Percentiles rank a stretch among this genome's conserved stretches.
Conservation (phyloP, 305 asterid species). For the Solanum hybrid region DNA sequence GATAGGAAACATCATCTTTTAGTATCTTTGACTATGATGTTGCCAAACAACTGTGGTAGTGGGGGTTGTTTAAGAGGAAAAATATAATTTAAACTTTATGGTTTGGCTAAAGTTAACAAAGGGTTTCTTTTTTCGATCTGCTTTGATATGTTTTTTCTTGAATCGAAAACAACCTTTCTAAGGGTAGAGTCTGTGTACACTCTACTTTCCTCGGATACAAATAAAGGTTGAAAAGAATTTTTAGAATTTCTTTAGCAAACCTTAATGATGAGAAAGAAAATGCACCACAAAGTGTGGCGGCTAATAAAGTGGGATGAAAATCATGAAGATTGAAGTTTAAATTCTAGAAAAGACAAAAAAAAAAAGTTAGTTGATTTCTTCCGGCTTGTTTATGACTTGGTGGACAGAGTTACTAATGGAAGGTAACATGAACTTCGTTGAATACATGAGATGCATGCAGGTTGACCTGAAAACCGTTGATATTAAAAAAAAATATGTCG, state of each 20-base stretch:
- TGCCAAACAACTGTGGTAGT: background rate
- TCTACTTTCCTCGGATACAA: background rate
- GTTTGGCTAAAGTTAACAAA: background rate
- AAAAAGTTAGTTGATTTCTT: background rate
- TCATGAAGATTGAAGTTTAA: background rate
- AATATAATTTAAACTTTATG: background rate
- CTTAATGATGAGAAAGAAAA: background rate
- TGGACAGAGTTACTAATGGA: background rate
- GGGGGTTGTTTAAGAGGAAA: background rate
- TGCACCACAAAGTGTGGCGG: background rate
- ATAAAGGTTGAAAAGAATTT: background rate
- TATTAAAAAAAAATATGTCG: background rate
- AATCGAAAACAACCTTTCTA: background rate
- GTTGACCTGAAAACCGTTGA: background rate
- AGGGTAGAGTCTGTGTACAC: background rate
- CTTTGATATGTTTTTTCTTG: background rate
- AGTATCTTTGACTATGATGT: conserved; percentile 6
- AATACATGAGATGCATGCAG: background rate
- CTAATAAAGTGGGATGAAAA: background rate
- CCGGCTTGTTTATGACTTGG: background rate
- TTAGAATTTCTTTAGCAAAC: background rate
- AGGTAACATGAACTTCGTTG: background rate
- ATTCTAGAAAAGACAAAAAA: background rate
- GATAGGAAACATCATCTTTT: background rate
- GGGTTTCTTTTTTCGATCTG: background rate